Base-by-base conservation (phyloP, 768 basidiomycete species). In the Sarcodon sp. region DNA sequence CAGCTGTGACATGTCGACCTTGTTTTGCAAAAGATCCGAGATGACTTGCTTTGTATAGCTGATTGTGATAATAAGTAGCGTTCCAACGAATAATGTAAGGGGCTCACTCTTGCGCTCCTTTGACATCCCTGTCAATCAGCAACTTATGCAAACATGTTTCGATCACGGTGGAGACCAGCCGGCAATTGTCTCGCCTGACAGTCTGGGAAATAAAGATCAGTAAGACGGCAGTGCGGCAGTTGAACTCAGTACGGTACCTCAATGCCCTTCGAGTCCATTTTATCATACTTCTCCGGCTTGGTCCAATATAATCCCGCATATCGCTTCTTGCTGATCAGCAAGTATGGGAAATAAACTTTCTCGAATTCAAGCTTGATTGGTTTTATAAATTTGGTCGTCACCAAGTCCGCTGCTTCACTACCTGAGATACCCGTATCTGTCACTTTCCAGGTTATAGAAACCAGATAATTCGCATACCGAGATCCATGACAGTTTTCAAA, bases 241-340 rank as follows among this genome's bases (percentile, higher is more conserved):
- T 16, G 21, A 35, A 39, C 44, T 31, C 31, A 9, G 8, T 34
- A 33, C 57, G 77, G 3, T 47, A 91, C 93, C 77, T 99, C 96
- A 50, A 99, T 98, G 59, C 96, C 96, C 68, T 99, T 99, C 1
- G 94, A 86, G 56, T 99, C 96, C 96, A 98, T 98, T 68, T 98
- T 98, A 64, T 99, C 96, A 56, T 87, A 94, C 60, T 91, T 96
- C 37, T 97, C 93, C 10, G 83, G 69, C 53, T 79, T 82, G 1
- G 96, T 98, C 96, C 96, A 99, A 61, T 99, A 98, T 49, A 98
- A 66, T 6, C 96, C 96, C 2, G 96, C 96, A 64, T 99, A 99
- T 41, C 96, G 82, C 67, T 99, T 99, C 68, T 99, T 99, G 73
- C 72, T 98, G 66, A 99, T 99, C 44, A 99, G 80, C 47, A 99